Percentiles rank a stretch among this genome's conserved stretches.
phyloP scores from a whole-genome alignment of 805 yeast genomes.

The Sporopachydermia lactativora region DNA sequence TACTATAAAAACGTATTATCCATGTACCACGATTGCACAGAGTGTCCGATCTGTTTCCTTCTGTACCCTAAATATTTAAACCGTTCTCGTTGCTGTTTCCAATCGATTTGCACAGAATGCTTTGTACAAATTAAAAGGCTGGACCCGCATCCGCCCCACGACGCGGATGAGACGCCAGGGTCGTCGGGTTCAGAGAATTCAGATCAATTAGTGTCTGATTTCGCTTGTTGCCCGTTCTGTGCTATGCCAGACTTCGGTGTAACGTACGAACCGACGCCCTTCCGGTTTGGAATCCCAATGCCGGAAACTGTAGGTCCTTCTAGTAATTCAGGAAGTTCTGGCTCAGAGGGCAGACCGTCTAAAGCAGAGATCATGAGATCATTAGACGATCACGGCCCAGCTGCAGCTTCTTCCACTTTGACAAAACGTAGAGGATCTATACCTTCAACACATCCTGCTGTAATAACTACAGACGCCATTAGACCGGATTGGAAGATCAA shows the following conservation, averaged over 20 bases:
- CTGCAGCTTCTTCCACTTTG: constrained; percentile 6
- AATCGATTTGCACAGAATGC: constrained; percentile 91
- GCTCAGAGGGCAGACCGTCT: not conserved
- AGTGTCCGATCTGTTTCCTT: constrained; percentile 91
- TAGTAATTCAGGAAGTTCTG: constrained; percentile 10
- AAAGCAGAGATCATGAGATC: not conserved
- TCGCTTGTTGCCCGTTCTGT: constrained; percentile 89
- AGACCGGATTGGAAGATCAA: constrained; percentile 89
- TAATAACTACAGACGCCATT: constrained; percentile 65
- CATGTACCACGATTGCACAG: constrained; percentile 55
- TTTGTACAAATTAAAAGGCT: constrained; percentile 88
- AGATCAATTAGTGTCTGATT: constrained; percentile 64
- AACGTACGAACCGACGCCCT: constrained; percentile 61
- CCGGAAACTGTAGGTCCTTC: constrained; percentile 2
- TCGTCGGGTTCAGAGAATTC: constrained; percentile 24
- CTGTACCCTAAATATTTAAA: constrained; percentile 71
- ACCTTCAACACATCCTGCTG: constrained; percentile 55
- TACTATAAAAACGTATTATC: constrained; percentile 17
- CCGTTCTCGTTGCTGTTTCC: constrained; percentile 76
- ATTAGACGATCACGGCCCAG: constrained; percentile 2
- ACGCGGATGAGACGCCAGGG: constrained; percentile 23
- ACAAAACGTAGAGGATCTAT: constrained; percentile 34
- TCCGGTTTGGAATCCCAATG: constrained; percentile 19
- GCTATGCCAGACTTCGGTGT: constrained; percentile 80
- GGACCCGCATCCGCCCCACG: constrained; percentile 92